phyloP scores from a whole-genome alignment of 225 moss, liverwort and hornwort species.

The Pseudoscleropodium purum region DNA sequence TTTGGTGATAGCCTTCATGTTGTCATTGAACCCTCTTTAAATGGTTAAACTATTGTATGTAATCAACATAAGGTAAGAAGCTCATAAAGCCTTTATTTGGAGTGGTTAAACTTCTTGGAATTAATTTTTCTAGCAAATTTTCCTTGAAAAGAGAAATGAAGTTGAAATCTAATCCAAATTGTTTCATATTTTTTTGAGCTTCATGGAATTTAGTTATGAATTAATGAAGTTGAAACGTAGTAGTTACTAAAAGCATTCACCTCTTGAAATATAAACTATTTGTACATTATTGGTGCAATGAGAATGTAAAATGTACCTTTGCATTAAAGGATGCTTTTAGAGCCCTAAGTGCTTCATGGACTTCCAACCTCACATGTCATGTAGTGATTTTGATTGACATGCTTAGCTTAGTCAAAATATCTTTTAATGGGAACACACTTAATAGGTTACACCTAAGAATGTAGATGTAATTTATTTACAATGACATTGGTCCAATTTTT shows the following conservation, averaged over 20 bases:
- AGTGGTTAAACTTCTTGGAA: background rate
- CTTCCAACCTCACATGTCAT: background rate
- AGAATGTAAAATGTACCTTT: background rate
- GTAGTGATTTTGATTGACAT: background rate
- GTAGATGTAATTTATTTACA: no score
- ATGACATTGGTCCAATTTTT: background rate
- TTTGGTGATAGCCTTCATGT: background rate
- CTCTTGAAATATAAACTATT: background rate
- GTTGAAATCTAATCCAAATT: background rate
- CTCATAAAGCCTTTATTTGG: background rate
- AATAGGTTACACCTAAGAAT: background rate
- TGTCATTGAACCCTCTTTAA: background rate
- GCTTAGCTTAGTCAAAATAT: background rate
- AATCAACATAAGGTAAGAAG: background rate
- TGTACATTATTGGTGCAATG: background rate
- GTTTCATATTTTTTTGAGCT: background rate
- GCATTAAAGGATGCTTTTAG: fast-evolving
- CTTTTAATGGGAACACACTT: background rate
- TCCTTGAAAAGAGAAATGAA: background rate
- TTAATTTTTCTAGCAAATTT: no score
- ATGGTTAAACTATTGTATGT: background rate
- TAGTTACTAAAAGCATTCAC: background rate
- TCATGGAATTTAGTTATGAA: no score
- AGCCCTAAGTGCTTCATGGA: fast-evolving
- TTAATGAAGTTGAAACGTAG: background rate